Evolutionary conservation across 768 basidiomycete species (phyloP).

Genomic region (Daedalea quercina): DNA sequence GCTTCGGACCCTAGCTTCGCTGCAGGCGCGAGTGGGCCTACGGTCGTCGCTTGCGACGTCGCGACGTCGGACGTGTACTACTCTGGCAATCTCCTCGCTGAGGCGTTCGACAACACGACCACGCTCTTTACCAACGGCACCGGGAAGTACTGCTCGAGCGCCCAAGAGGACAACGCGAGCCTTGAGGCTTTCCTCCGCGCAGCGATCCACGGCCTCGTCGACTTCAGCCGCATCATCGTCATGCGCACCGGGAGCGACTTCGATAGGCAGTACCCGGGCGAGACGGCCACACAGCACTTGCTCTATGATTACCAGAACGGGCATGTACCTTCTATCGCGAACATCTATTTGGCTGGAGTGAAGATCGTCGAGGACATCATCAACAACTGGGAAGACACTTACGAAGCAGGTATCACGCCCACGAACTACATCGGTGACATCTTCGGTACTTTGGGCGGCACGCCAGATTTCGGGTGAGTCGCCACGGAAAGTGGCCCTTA

Average conservation of each 20-base stretch:
- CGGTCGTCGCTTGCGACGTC: slow-evolving; percentile 28
- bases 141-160: slow-evolving; percentile 26
- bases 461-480: slow-evolving; percentile 20
- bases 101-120: slow-evolving; percentile 32
- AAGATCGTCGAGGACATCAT: slow-evolving; percentile 33
- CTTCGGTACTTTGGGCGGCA: slow-evolving; percentile 22
- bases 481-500: too few species aligned
- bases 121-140: slow-evolving; percentile 26
- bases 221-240: slow-evolving; percentile 31
- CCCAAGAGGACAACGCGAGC: slow-evolving; percentile 36
- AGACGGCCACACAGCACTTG: slow-evolving; percentile 21
- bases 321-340: slow-evolving; percentile 22
- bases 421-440: slow-evolving; percentile 24
- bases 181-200: slow-evolving; percentile 33
- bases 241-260: slow-evolving; percentile 33
- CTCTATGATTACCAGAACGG: slow-evolving; percentile 26
- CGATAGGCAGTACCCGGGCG: slow-evolving; percentile 20
- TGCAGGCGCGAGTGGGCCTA: slow-evolving; percentile 25
- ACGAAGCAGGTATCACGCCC: slow-evolving; percentile 25
- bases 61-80: slow-evolving; percentile 32
- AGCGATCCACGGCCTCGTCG: slow-evolving; percentile 23
- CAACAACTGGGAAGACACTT: slow-evolving; percentile 26
- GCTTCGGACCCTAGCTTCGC: slow-evolving; percentile 17
- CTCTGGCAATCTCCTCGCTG: slow-evolving; percentile 28
- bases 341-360: slow-evolving; percentile 30